Percentiles rank a stretch among this genome's conserved stretches.
phyloP scores from a whole-genome alignment of 345 rosid species.

The Rhizophora mangle region DNA sequence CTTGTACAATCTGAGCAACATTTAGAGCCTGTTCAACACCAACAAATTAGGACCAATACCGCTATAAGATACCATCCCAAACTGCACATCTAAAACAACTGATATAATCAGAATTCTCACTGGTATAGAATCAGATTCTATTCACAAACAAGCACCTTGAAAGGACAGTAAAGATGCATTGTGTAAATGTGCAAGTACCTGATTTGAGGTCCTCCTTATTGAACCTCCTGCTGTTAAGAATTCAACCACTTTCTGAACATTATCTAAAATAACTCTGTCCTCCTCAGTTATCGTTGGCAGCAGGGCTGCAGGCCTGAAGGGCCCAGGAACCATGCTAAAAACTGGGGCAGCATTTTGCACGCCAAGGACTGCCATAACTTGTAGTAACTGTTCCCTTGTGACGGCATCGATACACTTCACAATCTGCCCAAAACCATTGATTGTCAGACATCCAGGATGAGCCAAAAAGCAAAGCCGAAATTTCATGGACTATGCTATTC shows the following conservation, averaged over 20 bases:
- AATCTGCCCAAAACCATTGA: constrained; percentile 45
- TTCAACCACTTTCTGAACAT: constrained; percentile 68
- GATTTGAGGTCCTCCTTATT: constrained; percentile 47
- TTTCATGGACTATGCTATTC: neutral
- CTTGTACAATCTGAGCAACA: constrained; percentile 49
- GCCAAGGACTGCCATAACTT: constrained; percentile 62
- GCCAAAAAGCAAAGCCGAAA: constrained; percentile 10
- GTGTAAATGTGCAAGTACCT: constrained; percentile 37
- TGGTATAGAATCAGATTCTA: neutral
- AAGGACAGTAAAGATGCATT: neutral
- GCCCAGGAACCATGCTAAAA: constrained; percentile 86
- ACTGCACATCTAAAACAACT: neutral
- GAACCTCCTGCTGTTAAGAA: constrained; percentile 79
- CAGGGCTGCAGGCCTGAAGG: constrained; percentile 66
- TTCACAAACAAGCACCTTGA: neutral
- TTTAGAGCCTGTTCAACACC: constrained; percentile 41
- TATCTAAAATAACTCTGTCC: constrained; percentile 65
- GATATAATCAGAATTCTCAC: neutral
- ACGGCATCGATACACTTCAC: constrained; percentile 95
- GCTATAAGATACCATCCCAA: neutral
- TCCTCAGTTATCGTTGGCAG: constrained; percentile 81
- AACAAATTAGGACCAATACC: neutral
- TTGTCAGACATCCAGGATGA: constrained; percentile 1
- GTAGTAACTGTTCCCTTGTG: constrained; percentile 85
- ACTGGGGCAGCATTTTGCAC: constrained; percentile 57